Conservation (phyloP, 495 filamentous ascomycete species). For the Xylaria cubensis region DNA sequence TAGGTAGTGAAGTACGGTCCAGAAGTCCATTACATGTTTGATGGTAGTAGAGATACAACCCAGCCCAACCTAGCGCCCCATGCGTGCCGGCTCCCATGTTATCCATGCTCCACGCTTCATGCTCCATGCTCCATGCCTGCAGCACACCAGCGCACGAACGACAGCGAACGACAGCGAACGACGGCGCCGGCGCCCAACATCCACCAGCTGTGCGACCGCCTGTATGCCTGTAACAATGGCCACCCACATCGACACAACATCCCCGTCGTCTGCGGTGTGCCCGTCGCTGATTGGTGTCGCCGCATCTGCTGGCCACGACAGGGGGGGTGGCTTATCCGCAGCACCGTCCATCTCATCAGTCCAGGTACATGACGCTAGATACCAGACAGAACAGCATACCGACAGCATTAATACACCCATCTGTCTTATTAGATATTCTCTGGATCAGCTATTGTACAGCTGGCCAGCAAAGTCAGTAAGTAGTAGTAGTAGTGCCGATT, state of each 20-base stretch:
- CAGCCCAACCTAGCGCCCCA: constrained; percentile 6
- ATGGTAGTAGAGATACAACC: constrained; percentile 1
- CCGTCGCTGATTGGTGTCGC: constrained; percentile 18
- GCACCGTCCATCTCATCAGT: constrained; percentile 13
- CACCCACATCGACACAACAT: constrained; percentile 12
- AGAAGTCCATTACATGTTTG: constrained; percentile 3
- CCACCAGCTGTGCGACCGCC: neutral
- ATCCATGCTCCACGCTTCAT: neutral
- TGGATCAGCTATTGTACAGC: constrained; percentile 10
- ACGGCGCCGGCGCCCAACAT: constrained; percentile 24
- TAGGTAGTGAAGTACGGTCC: neutral
- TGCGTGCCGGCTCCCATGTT: neutral
- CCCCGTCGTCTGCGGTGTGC: constrained; percentile 23
- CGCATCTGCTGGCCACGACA: constrained; percentile 29
- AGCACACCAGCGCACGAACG: constrained; percentile 27
- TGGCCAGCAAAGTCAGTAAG: neutral
- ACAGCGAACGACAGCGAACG: constrained; percentile 22
- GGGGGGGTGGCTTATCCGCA: constrained; percentile 13
- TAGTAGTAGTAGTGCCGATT: constrained; percentile 13
- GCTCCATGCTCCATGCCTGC: constrained; percentile 10
- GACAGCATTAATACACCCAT: neutral
- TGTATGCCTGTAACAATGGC: neutral
- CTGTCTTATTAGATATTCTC: neutral
- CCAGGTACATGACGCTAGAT: constrained; percentile 23
- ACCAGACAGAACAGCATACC: neutral